Evolutionary conservation across 768 basidiomycete species (phyloP).

Genomic region (Tylopilus vinaceipallidus): DNA sequence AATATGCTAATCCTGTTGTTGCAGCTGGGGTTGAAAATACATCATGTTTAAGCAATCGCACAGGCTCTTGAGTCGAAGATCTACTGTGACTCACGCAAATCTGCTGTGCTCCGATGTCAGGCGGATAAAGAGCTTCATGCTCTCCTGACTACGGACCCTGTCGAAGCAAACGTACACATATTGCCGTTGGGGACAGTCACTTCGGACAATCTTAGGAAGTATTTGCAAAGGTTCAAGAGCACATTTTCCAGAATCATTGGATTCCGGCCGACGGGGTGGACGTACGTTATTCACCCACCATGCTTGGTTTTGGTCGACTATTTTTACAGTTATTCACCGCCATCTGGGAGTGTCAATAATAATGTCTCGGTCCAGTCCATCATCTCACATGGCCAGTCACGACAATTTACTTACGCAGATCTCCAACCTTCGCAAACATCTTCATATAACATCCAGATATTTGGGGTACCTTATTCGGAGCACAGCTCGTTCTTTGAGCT

Average conservation of each 20-base stretch:
- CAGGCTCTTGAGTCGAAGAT: slow-evolving; percentile 77
- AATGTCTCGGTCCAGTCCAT: slow-evolving; percentile 65
- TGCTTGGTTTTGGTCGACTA: slow-evolving; percentile 1
- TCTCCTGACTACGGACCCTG: slow-evolving; percentile 74
- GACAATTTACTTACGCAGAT: slow-evolving; percentile 66
- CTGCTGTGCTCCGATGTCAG: slow-evolving; percentile 79
- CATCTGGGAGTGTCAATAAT: slow-evolving; percentile 63
- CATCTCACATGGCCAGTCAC: slow-evolving; percentile 62
- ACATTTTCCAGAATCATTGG: slow-evolving; percentile 72
- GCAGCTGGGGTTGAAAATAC: background rate
- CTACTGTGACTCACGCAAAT: slow-evolving; percentile 86
- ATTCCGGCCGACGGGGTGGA: slow-evolving; percentile 96
- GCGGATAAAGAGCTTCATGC: slow-evolving; percentile 78
- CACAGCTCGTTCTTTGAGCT: slow-evolving; percentile 95
- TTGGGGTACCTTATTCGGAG: slow-evolving; percentile 90
- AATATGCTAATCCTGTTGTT: background rate
- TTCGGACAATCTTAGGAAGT: slow-evolving; percentile 72
- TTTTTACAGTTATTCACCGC: slow-evolving; percentile 56
- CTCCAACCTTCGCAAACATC: slow-evolving; percentile 72
- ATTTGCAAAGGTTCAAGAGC: slow-evolving; percentile 72
- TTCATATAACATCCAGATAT: slow-evolving; percentile 65
- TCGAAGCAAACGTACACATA: slow-evolving; percentile 79
- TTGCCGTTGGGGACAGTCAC: slow-evolving; percentile 75
- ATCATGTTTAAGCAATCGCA: slow-evolving; percentile 77
- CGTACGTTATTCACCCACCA: slow-evolving; percentile 47